Conservation (phyloP, 2,329 filamentous ascomycete species). For the Aspergillus neotritici region DNA sequence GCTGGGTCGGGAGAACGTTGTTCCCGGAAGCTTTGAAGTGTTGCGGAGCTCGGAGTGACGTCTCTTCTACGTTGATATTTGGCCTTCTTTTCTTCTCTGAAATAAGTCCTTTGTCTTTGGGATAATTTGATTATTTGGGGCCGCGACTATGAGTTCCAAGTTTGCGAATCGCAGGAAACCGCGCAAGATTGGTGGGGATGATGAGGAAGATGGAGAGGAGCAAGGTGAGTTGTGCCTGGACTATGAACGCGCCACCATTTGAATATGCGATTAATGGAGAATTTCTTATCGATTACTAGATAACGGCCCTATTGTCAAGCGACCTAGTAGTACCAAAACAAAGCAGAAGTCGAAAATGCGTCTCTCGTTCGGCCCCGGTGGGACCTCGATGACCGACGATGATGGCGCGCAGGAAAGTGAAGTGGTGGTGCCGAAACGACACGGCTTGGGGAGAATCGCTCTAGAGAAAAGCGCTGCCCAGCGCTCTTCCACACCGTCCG, state of each 20-base stretch:
- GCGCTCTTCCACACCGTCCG: conserved; percentile 46
- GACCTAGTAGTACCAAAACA: conserved; percentile 45
- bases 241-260: no score
- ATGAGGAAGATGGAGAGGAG: conserved; percentile 44
- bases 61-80: conserved; percentile 1
- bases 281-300: conserved; percentile 33
- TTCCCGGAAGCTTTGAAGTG: conserved; percentile 25
- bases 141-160: conserved; percentile 50
- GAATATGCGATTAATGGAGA: background rate
- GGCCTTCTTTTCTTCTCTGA: background rate
- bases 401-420: conserved; percentile 51
- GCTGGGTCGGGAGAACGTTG: conserved; percentile 31
- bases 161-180: conserved; percentile 60
- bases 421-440: conserved; percentile 54
- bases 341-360: conserved; percentile 70
- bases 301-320: conserved; percentile 47
- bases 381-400: conserved; percentile 50
- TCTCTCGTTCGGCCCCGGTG: conserved; percentile 67
- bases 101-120: background rate
- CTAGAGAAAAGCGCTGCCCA: conserved; percentile 62
- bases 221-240: conserved; percentile 38
- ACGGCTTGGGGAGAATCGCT: conserved; percentile 57
- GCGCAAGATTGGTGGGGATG: conserved; percentile 69
- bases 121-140: background rate
- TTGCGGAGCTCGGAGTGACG: conserved; percentile 3